Conservation (phyloP, 1,284 basidiomycete species). For the Melampsora americana region DNA sequence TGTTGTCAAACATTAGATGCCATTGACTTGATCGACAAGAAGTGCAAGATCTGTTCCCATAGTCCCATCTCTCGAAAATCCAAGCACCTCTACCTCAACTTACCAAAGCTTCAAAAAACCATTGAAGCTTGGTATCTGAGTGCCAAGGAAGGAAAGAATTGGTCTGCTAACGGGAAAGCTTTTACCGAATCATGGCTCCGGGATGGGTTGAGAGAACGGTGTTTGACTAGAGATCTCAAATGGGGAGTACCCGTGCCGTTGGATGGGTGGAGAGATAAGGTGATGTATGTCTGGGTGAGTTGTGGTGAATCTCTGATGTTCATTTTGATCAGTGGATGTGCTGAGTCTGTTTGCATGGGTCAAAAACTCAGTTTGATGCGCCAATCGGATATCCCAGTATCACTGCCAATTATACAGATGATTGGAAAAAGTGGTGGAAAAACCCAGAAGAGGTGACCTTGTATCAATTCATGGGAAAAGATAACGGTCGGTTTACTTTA, state of each 20-base stretch:
- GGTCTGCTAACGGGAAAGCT: constrained; percentile 87
- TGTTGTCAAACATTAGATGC: constrained; percentile 85
- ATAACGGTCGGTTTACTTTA: constrained; percentile 45
- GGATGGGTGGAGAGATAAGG: constrained; percentile 67
- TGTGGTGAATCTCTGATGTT: not conserved
- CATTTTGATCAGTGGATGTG: not conserved
- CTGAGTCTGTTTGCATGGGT: not conserved
- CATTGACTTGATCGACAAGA: constrained; percentile 88
- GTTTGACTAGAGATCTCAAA: constrained; percentile 86
- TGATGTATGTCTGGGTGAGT: constrained; percentile 69
- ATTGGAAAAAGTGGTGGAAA: constrained; percentile 98
- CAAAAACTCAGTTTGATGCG: constrained; percentile 75
- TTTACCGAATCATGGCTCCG: constrained; percentile 88
- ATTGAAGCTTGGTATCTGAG: constrained; percentile 84
- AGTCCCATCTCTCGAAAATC: constrained; percentile 65
- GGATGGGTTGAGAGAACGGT: constrained; percentile 79
- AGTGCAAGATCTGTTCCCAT: constrained; percentile 80
- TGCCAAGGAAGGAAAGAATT: constrained; percentile 76
- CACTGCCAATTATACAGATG: constrained; percentile 87
- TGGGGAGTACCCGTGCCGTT: constrained; percentile 94
- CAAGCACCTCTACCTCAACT: constrained; percentile 88
- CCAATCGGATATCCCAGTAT: constrained; percentile 97
- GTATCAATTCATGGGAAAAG: constrained; percentile 88
- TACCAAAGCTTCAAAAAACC: constrained; percentile 76
- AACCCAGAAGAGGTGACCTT: constrained; percentile 84